Conservation (phyloP, 2,329 filamentous ascomycete species). For the Davidsoniella australis region DNA sequence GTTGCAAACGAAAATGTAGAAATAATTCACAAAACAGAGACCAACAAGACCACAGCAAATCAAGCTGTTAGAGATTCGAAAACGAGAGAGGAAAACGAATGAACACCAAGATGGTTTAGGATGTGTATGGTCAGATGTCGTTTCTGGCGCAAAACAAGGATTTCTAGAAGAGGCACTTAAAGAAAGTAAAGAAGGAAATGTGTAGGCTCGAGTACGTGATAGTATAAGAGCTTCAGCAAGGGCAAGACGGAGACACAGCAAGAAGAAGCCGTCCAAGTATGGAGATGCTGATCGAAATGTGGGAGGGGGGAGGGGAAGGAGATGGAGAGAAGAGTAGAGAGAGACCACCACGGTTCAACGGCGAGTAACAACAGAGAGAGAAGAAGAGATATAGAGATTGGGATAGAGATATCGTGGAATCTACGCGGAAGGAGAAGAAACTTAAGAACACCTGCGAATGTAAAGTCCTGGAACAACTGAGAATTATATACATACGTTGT, state of each 20-base stretch:
- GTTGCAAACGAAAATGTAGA: no score
- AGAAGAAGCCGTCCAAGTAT: background rate
- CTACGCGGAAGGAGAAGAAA: no score
- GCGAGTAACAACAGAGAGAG: background rate
- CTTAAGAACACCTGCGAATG: no score
- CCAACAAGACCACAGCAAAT: background rate
- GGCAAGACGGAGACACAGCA: background rate
- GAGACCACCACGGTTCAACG: no score
- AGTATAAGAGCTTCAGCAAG: background rate
- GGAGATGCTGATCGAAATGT: no score
- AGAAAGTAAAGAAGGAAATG: background rate
- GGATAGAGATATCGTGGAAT: background rate
- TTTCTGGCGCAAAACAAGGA: conserved; percentile 5
- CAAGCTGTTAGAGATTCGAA: conserved; percentile 1
- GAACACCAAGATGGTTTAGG: conserved; percentile 3
- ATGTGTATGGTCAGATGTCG: background rate
- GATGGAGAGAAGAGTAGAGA: background rate
- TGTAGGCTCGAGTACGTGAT: conserved; percentile 2
- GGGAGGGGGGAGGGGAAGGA: background rate
- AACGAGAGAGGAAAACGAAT: conserved; percentile 6
- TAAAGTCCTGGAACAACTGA: no score
- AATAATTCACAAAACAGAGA: no score
- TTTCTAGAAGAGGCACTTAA: background rate
- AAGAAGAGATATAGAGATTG: conserved; percentile 1
- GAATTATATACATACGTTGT: no score